phyloP scores from a whole-genome alignment of 2,329 filamentous ascomycete genomes.

The Epichloe sylvatica region DNA sequence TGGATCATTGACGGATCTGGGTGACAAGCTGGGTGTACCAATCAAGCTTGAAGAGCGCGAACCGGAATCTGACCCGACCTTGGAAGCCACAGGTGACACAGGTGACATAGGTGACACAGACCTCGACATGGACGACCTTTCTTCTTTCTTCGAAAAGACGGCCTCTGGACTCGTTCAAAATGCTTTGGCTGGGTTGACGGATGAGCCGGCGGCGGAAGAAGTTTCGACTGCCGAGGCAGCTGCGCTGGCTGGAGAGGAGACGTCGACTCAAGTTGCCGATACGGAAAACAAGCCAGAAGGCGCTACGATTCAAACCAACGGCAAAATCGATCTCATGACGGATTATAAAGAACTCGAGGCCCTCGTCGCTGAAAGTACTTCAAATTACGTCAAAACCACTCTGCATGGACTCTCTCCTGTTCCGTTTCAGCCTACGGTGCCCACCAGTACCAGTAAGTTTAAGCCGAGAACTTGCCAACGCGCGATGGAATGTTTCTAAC shows the following conservation, averaged over 20 bases:
- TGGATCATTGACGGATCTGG: conserved; percentile 20
- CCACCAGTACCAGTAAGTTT: conserved; percentile 26
- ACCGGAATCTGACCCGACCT: conserved; percentile 14
- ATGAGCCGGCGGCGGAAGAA: conserved; percentile 11
- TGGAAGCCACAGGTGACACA: conserved; percentile 14
- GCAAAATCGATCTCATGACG: conserved; percentile 20
- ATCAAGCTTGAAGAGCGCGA: conserved; percentile 18
- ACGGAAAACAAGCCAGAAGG: conserved; percentile 13
- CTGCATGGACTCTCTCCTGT: conserved; percentile 28
- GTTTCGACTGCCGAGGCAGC: conserved; percentile 4
- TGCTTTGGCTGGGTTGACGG: conserved; percentile 24
- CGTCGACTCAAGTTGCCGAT: conserved; percentile 12
- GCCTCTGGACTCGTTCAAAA: conserved; percentile 27
- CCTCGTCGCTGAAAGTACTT: conserved; percentile 29
- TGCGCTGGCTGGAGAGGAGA: conserved; percentile 12
- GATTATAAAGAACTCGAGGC: conserved; percentile 31
- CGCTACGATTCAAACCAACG: conserved; percentile 14
- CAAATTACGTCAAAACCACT: conserved; percentile 31
- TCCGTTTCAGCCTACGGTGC: conserved; percentile 29
- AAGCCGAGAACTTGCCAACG: conserved; percentile 7
- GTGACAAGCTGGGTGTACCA: conserved; percentile 21
- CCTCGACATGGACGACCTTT: conserved; percentile 26
- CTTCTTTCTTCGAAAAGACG: conserved; percentile 29
- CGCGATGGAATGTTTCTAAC: background rate
- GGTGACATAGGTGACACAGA: conserved; percentile 15